phyloP scores from a whole-genome alignment of 768 basidiomycete species.

The Strobilomyces dryophilus region DNA sequence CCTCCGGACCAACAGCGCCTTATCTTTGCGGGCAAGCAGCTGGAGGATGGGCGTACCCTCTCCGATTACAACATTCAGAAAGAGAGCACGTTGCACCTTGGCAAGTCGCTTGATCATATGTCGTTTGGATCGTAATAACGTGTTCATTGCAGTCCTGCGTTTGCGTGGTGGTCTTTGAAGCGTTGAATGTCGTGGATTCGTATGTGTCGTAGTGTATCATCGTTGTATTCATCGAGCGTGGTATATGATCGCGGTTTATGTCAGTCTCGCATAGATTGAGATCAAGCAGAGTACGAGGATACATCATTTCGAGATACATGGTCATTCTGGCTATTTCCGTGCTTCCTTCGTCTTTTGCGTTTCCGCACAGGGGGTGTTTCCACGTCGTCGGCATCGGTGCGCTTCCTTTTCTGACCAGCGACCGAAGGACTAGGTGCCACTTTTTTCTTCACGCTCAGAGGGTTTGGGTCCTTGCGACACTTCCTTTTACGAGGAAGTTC shows the following conservation, averaged over 20 bases:
- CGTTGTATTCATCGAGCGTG: neutral
- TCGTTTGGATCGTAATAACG: neutral
- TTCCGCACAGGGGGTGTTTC: neutral
- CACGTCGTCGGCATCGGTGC: neutral
- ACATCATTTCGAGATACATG: neutral
- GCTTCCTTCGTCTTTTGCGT: conserved; percentile 26
- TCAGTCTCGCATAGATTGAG: neutral
- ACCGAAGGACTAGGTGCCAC: conserved; percentile 25
- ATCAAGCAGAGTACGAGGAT: neutral
- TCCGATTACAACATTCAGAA: conserved; percentile 79
- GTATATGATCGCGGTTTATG: neutral
- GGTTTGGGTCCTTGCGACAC: conserved; percentile 86
- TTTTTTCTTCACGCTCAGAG: conserved; percentile 90
- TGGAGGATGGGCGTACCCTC: conserved; percentile 74
- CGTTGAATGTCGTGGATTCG: conserved; percentile 29
- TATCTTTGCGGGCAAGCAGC: conserved; percentile 79
- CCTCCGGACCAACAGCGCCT: conserved; percentile 75
- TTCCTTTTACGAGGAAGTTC: conserved; percentile 54
- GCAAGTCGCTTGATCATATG: conserved; percentile 13
- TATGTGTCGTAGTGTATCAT: neutral
- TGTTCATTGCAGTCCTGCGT: conserved; percentile 50
- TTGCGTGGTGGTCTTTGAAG: conserved; percentile 70
- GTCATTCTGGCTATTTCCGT: neutral
- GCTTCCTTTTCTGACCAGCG: conserved; percentile 20
- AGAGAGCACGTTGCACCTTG: conserved; percentile 66